Base-by-base conservation (phyloP, 2,329 filamentous ascomycete species). In the Talaromyces sp. region DNA sequence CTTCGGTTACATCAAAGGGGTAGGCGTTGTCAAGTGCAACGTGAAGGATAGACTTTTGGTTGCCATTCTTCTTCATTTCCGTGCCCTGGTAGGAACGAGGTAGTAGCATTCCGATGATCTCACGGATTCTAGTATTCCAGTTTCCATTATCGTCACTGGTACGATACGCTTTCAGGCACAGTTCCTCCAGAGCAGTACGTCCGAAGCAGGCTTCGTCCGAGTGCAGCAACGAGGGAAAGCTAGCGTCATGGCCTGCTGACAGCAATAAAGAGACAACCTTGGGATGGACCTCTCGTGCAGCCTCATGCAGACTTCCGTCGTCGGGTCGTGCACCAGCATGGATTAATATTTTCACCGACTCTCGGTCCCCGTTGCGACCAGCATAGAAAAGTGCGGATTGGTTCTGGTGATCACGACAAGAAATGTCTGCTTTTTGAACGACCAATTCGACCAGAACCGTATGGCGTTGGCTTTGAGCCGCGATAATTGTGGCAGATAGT, bases 281-380 rank as follows among this genome's bases (percentile, higher is more conserved):
- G 0, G 87, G 65, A 65, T 88, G 85, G 23, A 89, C 77, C 54
- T 83, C 81, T 12, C 84, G 78, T 0, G 87, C 83, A 3, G 87
- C 85, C 63, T 88, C 87, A 67, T 90, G 87, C 3, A 90, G 76
- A 1, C 86, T 89, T 0, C 87, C 87, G 63, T 90, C 87, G 61
- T 89, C 85, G 50, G 78, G 80, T 1, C 83, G 80, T 0, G 85
- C 83, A 23, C 84, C 83, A 0, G 83, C 82, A 0, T 80, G 80
- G 5, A 88, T 76, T 0, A 89, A 72, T 57, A 79, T 80, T 1
- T 78, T 75, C 18, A 81, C 81, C 0, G 82, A 80, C 12, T 84
- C 65, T 0, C 85, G 81, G 14, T 84, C 83, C 0, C 82, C 81
- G 2, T 85, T 77, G 44, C 74, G 77, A 1, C 85, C 86, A 1